Base-by-base conservation (phyloP, 2,329 filamentous ascomycete genomes). In the Pseudogymnoascus pannorum region DNA sequence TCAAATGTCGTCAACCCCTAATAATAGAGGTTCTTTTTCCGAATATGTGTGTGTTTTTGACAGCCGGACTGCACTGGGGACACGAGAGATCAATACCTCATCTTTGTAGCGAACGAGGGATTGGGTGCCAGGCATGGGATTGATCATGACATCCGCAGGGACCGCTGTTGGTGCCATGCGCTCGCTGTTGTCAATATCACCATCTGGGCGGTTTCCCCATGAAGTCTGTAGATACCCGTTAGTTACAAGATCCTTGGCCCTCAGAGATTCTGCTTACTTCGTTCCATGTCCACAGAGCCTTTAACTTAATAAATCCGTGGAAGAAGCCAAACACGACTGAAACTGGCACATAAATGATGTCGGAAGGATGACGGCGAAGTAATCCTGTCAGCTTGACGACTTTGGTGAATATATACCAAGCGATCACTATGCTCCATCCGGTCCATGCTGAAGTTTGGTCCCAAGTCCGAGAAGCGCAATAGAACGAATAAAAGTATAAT, bases 191-290 rank as follows among this genome's bases (percentile, higher is more conserved):
- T 95, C 89, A 67, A 88, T 83, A 75, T 97, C 92, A 71, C 91
- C 92, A 69, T 94, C 92, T 69, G 91, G 90, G 75, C 92, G 88
- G 76, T 91, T 96, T 71, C 92, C 92, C 92, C 92, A 97, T 59
- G 92, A 93, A 48, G 92, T 97, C 92, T 97, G 72, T 62, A 59
- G 51, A 63, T 58, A 54, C 59, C 59, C 22, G 33, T 65, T 57
- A 68, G 68, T 61, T 64, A 67, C 61, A 44, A 14, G 40, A 4
- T 44, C n/a, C 40, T 7, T 7, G 14, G 4, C 18, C 11, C 5
- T 22, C 9, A 57, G 3, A 57, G 18, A 7, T 12, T 14, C 8
- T 48, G 20, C 87, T 76, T 83, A 95, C 91, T 84, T 89, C 87
- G 71, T 88, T 87, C 68, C 92, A 83, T 62, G 92, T 96, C 67